These are phyloP conservation scores for Maudiozyma saulgeensis DNA, from an alignment of 805 yeast genomes.

Conservation along the genomic window DNA sequence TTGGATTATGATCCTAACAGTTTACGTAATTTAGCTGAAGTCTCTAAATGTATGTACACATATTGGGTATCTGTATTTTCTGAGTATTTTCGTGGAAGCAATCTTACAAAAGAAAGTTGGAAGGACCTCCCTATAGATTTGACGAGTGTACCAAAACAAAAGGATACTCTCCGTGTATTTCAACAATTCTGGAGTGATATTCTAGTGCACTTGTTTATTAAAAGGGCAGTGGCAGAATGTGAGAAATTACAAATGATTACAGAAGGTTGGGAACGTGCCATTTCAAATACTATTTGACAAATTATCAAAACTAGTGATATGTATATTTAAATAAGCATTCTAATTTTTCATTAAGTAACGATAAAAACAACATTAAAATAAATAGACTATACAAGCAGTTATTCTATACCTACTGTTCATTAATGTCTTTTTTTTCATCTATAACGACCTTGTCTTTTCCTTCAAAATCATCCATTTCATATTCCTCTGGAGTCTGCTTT, in stretches of 20 bases:
- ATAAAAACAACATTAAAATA: conserved; percentile 1
- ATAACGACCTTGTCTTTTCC: not conserved
- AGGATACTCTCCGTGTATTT: conserved; percentile 32
- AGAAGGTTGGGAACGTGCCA: conserved; percentile 29
- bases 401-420: not conserved
- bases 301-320: no score
- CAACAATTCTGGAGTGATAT: conserved; percentile 44
- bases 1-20: conserved; percentile 37
- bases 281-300: not conserved
- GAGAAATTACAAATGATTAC: conserved; percentile 25
- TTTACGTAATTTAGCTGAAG: conserved; percentile 33
- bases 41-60: conserved; percentile 34
- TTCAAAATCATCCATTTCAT: not conserved
- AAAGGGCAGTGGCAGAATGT: conserved; percentile 27
- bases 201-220: conserved; percentile 35
- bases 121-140: conserved; percentile 18
- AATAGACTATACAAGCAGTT: no score
- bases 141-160: conserved; percentile 24
- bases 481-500: not conserved
- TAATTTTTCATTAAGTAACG: no score
- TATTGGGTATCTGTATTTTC: conserved; percentile 52
- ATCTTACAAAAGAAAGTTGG: conserved; percentile 19
- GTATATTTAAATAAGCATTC: no score
- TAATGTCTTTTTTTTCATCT: not conserved
- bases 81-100: conserved; percentile 32